phyloP scores from a whole-genome alignment of 2,329 filamentous ascomycete genomes.

The Cryphonectria naterciae region DNA sequence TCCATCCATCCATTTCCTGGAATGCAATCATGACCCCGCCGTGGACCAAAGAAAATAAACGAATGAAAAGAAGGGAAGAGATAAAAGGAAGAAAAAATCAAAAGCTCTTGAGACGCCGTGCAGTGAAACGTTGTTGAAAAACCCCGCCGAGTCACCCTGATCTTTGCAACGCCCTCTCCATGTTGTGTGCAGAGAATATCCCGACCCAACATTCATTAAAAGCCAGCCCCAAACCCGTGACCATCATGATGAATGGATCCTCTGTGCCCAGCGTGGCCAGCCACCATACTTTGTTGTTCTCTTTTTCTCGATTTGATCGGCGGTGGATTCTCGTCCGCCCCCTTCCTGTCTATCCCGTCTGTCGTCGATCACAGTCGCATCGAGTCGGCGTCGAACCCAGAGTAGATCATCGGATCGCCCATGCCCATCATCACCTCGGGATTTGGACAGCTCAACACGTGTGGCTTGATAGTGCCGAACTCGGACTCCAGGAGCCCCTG shows the following conservation, averaged over 20 bases:
- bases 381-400: slow-evolving; percentile 52
- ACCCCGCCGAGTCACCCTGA: background rate
- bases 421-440: slow-evolving; percentile 61
- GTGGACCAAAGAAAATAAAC: background rate
- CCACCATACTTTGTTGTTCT: background rate
- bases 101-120: slow-evolving; percentile 20
- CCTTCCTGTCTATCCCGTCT: background rate
- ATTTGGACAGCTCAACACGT: slow-evolving; percentile 56
- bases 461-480: slow-evolving; percentile 60
- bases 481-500: slow-evolving; percentile 56
- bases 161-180: slow-evolving; percentile 2
- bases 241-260: background rate
- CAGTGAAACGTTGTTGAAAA: background rate
- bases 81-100: background rate
- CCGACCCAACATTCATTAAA: background rate
- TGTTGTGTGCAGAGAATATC: background rate
- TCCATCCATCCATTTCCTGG: background rate
- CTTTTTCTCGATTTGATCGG: background rate
- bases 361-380: slow-evolving; percentile 43
- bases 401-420: slow-evolving; percentile 63
- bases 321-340: background rate
- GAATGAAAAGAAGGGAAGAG: background rate
- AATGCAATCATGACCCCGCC: background rate
- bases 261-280: background rate
- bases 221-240: background rate